These are phyloP conservation scores for Candida ovalis DNA, from an alignment of 805 yeast species.

Conservation along the genomic window DNA sequence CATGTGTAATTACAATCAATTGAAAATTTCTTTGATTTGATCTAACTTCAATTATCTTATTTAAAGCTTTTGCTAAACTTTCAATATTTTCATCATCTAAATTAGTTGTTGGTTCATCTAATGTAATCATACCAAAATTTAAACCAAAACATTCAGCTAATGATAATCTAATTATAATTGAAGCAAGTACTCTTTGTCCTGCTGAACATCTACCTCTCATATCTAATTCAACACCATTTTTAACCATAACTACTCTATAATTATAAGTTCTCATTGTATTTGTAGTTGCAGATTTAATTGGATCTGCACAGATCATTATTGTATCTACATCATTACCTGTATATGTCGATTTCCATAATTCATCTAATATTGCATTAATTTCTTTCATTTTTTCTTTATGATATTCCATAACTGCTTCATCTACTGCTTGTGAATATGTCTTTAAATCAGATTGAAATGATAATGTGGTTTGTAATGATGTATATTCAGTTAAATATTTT, in stretches of 20 bases:
- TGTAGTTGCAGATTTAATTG: conserved; percentile 32
- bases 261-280: conserved; percentile 65
- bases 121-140: conserved; percentile 91
- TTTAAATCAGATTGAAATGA: conserved; percentile 77
- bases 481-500: conserved; percentile 64
- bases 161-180: conserved; percentile 86
- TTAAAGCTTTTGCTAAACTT: conserved; percentile 77
- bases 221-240: conserved; percentile 86
- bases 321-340: conserved; percentile 95
- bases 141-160: conserved; percentile 93
- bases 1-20: conserved; percentile 93
- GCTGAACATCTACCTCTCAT: conserved; percentile 99
- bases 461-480: conserved; percentile 69
- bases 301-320: conserved; percentile 80
- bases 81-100: conserved; percentile 86
- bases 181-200: conserved; percentile 93
- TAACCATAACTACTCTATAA: conserved; percentile 92
- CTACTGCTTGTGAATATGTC: conserved; percentile 80
- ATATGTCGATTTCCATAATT: conserved; percentile 90
- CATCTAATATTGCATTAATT: conserved; percentile 82
- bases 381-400: conserved; percentile 91
- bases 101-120: conserved; percentile 98
- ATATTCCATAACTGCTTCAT: conserved; percentile 88
- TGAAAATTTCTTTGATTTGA: conserved; percentile 84
- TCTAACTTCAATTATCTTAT: conserved; percentile 70